A percentile compares a stretch with the other conserved stretches of the same genome.
phyloP scores from a whole-genome alignment of 371 early-diverging fungal genomes.

The Rhizopus sp. region DNA sequence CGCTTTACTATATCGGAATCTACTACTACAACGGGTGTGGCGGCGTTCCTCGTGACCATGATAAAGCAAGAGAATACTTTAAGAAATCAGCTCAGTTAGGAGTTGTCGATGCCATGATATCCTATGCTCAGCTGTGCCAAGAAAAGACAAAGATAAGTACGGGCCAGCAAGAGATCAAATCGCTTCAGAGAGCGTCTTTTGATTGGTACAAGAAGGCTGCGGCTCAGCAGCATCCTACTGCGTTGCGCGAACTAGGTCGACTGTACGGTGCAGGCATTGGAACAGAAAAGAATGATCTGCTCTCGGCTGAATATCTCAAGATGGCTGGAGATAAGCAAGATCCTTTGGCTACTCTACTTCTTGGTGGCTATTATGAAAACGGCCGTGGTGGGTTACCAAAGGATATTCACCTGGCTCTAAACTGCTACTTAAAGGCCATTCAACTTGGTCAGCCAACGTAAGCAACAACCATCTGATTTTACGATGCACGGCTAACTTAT shows the following conservation, averaged over 20 bases:
- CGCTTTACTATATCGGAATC: constrained; percentile 48
- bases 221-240: constrained; percentile 44
- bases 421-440: constrained; percentile 36
- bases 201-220: constrained; percentile 55
- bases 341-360: constrained; percentile 76
- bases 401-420: constrained; percentile 49
- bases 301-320: constrained; percentile 71
- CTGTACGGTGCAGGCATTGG: constrained; percentile 81
- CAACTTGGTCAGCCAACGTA: constrained; percentile 41
- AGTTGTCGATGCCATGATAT: constrained; percentile 41
- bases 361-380: constrained; percentile 57
- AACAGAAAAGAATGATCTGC: constrained; percentile 67
- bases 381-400: constrained; percentile 34
- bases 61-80: constrained; percentile 42
- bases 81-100: constrained; percentile 50
- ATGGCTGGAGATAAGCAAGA: constrained; percentile 78
- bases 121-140: constrained; percentile 49
- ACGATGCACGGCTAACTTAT: neutral
- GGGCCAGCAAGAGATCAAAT: constrained; percentile 19
- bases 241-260: constrained; percentile 82
- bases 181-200: constrained; percentile 34
- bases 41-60: constrained; percentile 30
- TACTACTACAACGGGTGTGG: constrained; percentile 49
- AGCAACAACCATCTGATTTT: constrained; percentile 6
- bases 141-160: constrained; percentile 24